Conservation (phyloP, 1,284 basidiomycete species). For the Microbotryum intermedium region DNA sequence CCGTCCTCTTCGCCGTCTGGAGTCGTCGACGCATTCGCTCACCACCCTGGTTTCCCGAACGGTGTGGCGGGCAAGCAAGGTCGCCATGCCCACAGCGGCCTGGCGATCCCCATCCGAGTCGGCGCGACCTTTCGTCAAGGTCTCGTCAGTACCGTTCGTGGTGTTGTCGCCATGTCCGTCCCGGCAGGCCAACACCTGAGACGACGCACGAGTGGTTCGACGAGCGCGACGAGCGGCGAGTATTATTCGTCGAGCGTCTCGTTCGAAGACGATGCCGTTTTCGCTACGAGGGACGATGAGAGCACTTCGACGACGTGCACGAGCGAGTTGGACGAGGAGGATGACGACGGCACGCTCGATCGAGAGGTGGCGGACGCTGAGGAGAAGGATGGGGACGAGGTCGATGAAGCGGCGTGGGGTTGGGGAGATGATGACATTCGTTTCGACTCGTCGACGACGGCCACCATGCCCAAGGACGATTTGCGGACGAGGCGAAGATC, state of each 20-base stretch:
- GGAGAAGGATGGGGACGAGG: background rate
- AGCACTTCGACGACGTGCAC: slow-evolving; percentile 13
- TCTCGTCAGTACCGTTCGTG: no score
- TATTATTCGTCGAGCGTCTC: slow-evolving; percentile 9
- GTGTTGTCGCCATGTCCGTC: background rate
- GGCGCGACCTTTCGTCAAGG: no score
- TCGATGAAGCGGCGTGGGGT: background rate
- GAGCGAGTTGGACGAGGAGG: slow-evolving; percentile 16
- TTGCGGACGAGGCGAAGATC: background rate
- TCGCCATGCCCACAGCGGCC: background rate
- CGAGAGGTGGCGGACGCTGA: background rate
- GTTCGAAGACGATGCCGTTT: slow-evolving; percentile 29
- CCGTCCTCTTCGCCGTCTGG: background rate
- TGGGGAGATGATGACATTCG: background rate
- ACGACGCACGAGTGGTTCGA: background rate
- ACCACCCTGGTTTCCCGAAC: slow-evolving; percentile 57
- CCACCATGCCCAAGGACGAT: background rate
- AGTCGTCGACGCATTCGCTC: slow-evolving; percentile 33
- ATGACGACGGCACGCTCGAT: slow-evolving; percentile 9
- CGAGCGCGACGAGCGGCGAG: background rate
- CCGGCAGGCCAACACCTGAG: background rate
- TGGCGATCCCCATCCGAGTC: slow-evolving; percentile 12
- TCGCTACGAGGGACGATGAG: slow-evolving; percentile 8
- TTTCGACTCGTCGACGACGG: background rate
- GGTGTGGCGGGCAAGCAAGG: slow-evolving; percentile 42